Evolutionary conservation across 2,329 filamentous ascomycete species (phyloP), one percentile per base, ranked within the genome.

Genomic region (Knufia fluminis): DNA sequence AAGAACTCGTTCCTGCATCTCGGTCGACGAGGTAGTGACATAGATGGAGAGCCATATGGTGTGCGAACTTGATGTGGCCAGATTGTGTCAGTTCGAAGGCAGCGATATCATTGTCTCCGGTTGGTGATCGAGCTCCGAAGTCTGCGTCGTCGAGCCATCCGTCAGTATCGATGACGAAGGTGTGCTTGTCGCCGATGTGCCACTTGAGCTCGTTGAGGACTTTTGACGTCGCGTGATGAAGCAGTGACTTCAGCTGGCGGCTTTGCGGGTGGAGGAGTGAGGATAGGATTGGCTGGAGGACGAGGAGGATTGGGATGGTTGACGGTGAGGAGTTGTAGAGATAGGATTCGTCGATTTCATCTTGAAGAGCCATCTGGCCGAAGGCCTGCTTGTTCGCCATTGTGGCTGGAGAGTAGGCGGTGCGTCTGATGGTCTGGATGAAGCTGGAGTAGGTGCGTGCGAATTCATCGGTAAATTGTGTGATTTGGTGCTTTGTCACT

Each of bases 161-260:
- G 3, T 64, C 64, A 4, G 66, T 69, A 50, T 68, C 67, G 23
- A 69, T 60, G 65, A 66, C 67, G 48, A 64, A 67, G 1, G 66
- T 58, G 2, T 59, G 56, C 20, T 56, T 61, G 48, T 68, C 67
- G 3, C 67, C 66, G 6, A 66, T 60, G 14, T 53, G 44, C 44
- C 44, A 57, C 32, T 61, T 60, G 35, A 68, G 51, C 19, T 59
- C 57, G 36, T 63, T 56, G 12, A 66, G 64, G 2, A 65, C 61
- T 16, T 49, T 46, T 3, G 42, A 39, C 20, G 52, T 32, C 16
- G 48, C 52, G 23, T 49, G 16, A 28, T 52, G 22, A 4, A 57
- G 24, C 19, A 38, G 41, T 12, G 38, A 26, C 14, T 60, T 59
- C 41, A 36, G 60, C 60, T 7, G 66, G 66, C 32, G 60, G 57